Evolutionary conservation across 2,329 filamentous ascomycete species (phyloP), one percentile per base, ranked within the genome.

Genomic region (Penicillium concentricum): DNA sequence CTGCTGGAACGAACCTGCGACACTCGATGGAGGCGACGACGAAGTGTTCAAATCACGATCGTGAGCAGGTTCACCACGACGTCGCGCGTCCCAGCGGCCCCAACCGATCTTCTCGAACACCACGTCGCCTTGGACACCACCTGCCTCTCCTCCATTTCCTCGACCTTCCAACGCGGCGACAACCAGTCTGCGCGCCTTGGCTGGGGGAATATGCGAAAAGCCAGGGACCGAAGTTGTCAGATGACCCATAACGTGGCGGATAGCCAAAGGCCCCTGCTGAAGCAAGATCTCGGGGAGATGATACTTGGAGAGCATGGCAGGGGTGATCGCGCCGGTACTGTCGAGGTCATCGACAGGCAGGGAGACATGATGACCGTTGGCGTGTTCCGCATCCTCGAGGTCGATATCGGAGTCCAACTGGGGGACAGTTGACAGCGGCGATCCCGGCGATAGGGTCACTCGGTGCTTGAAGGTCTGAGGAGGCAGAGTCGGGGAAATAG

Each of bases 231-330:
- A 91, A 47, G 92, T 92, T 37, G 92, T 96, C 69, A 99, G 82
- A 76, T 96, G 93, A 63, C 91, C 91, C 85, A 96, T 96, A 72
- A 99, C 88, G 76, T 97, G 90, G 67, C 93, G 90, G 74, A 99
- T 97, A 51, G 94, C 92, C 74, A 96, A 79, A 48, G 94, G 92
- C 24, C 93, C 94, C 71, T 97, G 89, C 71, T 87, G 87, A 60
- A 97, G 82, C 70, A 99, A 82, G 74, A 97, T 96, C 67, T 90
- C 89, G 2, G 93, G 92, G 58, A 99, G 84, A 73, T 97, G 89
- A 73, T 93, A 86, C 76, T 90, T 94, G 67, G 93, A 91, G 64
- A 99, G 83, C 81, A 97, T 86, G 69, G 82, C 79, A 39, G 92
- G 87, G 46, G 91, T 95, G 74, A 99, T 97, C 69, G 87, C 85